A percentile compares a stretch with the other conserved stretches of the same genome.
Evolutionary conservation across 2,329 filamentous ascomycete species (phyloP).

Genomic region (Trichoderma breve): DNA sequence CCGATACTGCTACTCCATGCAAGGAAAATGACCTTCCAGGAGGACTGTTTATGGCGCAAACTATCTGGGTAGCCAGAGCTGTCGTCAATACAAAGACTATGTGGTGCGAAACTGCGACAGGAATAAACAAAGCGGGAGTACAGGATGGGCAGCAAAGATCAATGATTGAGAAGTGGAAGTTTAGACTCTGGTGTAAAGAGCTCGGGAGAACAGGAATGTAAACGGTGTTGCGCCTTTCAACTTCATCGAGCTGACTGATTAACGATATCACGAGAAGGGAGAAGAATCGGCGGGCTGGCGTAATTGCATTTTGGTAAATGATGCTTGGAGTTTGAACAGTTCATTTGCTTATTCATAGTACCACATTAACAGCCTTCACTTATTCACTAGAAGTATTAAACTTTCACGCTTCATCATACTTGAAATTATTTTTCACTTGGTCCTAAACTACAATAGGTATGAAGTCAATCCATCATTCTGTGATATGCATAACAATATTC

Average conservation of each 20-base stretch:
- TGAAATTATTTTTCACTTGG: background rate
- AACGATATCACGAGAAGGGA: background rate
- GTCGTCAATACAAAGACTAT: background rate
- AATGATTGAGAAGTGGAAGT: slow-evolving; percentile 5
- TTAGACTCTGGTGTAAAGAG: background rate
- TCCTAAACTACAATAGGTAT: background rate
- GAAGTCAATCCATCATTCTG: background rate
- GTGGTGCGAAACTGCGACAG: background rate
- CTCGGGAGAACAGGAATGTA: background rate
- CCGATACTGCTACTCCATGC: background rate
- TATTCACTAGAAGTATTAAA: background rate
- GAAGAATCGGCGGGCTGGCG: background rate
- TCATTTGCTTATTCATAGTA: background rate
- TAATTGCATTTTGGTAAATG: background rate
- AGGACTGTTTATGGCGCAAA: slow-evolving; percentile 2
- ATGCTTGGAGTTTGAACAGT: background rate
- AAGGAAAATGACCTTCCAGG: background rate
- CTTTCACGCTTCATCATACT: background rate
- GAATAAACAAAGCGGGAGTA: background rate
- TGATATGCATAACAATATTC: background rate
- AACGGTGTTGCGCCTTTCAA: background rate
- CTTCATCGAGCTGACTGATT: background rate
- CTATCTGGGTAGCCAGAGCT: slow-evolving; percentile 1
- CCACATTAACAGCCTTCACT: background rate
- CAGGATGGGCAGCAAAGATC: background rate